Evolutionary conservation across 2,329 filamentous ascomycete genomes (phyloP).

Genomic region (Bimuria novae-zelandiae): DNA sequence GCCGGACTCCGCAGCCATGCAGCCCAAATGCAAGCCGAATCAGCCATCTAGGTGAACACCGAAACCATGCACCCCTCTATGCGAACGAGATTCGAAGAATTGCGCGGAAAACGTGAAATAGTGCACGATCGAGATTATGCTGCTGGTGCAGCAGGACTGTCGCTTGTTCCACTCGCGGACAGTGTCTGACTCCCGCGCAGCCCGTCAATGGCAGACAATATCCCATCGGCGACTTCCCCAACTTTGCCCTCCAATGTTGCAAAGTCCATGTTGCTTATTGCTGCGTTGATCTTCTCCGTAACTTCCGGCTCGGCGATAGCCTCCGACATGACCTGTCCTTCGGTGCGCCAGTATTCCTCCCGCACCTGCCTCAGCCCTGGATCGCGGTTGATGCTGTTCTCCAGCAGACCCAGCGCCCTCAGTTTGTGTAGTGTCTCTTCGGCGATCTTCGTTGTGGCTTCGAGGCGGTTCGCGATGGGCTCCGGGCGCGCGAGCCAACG

Average conservation of each 20-base stretch:
- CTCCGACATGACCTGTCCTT: conserved; percentile 72
- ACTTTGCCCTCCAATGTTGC: conserved; percentile 65
- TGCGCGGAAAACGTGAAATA: neutral
- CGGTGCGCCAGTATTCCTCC: conserved; percentile 79
- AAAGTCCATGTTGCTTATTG: conserved; percentile 68
- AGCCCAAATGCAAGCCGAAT: neutral
- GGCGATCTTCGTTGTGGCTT: conserved; percentile 61
- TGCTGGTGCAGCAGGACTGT: neutral
- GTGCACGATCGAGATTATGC: neutral
- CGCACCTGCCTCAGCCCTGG: conserved; percentile 67
- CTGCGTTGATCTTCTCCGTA: conserved; percentile 70
- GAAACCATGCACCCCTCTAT: neutral
- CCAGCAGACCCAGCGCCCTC: conserved; percentile 72
- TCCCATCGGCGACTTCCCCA: conserved; percentile 52
- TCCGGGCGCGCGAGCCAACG: conserved; percentile 72
- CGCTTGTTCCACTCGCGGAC: neutral
- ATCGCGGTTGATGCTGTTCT: conserved; percentile 80
- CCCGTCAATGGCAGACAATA: conserved; percentile 39
- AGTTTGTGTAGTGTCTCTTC: conserved; percentile 68
- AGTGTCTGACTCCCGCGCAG: conserved; percentile 17
- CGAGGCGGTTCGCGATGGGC: conserved; percentile 68
- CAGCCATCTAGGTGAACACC: neutral
- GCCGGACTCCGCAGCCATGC: neutral
- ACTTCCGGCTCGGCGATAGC: conserved; percentile 81
- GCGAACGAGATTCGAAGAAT: neutral